Percentiles rank a stretch among this genome's conserved stretches.
phyloP scores from a whole-genome alignment of 208 protist species.

The Tetramitus jugosus region DNA sequence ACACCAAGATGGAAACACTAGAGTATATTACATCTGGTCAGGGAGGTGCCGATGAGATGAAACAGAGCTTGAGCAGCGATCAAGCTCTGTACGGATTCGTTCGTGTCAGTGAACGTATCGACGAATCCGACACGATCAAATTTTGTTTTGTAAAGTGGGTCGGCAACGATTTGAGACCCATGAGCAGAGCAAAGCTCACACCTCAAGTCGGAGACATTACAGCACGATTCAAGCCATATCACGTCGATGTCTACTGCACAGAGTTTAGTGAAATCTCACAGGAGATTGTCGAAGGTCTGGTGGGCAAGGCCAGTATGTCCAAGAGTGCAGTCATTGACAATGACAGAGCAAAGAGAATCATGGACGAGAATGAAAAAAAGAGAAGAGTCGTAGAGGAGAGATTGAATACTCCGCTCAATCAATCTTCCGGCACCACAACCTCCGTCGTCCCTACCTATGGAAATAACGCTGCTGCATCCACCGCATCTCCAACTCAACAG shows the following conservation, averaged over 20 bases:
- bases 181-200: background rate
- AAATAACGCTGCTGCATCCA: background rate
- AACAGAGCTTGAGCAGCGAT: background rate
- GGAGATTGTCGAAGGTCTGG: background rate
- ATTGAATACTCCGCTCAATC: background rate
- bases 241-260: background rate
- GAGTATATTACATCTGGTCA: background rate
- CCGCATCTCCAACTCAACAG: background rate
- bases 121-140: background rate
- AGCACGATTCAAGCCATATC: constrained; percentile 4
- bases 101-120: constrained; percentile 1
- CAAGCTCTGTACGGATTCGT: background rate
- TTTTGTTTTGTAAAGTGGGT: constrained; percentile 17
- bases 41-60: background rate
- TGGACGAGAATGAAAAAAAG: background rate
- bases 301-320: background rate
- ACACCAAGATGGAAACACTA: background rate
- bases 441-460: no score
- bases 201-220: constrained; percentile 7
- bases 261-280: constrained; percentile 3
- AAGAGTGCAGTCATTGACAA: background rate
- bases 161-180: background rate
- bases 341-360: background rate
- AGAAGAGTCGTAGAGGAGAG: background rate
- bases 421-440: background rate